Conservation (phyloP, 306 rosid genomes). For the Trichosanthes cucumerina region DNA sequence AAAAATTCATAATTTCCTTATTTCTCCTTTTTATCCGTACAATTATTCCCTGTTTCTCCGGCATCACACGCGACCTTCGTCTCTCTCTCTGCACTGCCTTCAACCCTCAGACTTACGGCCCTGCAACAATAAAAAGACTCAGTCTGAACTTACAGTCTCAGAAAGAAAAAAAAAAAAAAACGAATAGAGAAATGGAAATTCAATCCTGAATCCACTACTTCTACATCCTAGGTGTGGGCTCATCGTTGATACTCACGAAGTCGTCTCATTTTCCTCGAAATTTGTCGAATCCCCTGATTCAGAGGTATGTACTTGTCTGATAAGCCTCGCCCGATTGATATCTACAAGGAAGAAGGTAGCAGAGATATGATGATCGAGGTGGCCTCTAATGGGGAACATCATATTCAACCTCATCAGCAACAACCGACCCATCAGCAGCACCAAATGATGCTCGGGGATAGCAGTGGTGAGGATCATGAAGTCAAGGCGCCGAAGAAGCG, state of each 20-base stretch:
- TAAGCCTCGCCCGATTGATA: constrained; percentile 62
- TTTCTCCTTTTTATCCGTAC: constrained; percentile 1
- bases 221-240: background rate
- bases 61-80: constrained; percentile 16
- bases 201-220: background rate
- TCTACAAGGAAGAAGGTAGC: constrained; percentile 48
- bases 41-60: constrained; percentile 8
- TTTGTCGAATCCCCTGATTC: background rate
- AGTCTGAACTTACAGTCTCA: background rate
- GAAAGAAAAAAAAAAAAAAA: too few species aligned
- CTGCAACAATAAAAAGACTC: background rate
- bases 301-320: constrained; percentile 56
- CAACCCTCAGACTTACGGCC: background rate
- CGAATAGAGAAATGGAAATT: background rate
- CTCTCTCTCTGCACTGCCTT: background rate
- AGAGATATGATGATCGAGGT: constrained; percentile 77
- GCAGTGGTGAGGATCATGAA: constrained; percentile 84
- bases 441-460: constrained; percentile 59
- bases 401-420: constrained; percentile 16
- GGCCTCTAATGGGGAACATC: constrained; percentile 34
- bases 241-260: background rate
- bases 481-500: constrained; percentile 87
- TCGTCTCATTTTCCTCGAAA: background rate
- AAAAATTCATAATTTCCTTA: background rate
- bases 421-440: constrained; percentile 22